Evolutionary conservation across 768 basidiomycete species (phyloP).

Genomic region (Trametes elegans): DNA sequence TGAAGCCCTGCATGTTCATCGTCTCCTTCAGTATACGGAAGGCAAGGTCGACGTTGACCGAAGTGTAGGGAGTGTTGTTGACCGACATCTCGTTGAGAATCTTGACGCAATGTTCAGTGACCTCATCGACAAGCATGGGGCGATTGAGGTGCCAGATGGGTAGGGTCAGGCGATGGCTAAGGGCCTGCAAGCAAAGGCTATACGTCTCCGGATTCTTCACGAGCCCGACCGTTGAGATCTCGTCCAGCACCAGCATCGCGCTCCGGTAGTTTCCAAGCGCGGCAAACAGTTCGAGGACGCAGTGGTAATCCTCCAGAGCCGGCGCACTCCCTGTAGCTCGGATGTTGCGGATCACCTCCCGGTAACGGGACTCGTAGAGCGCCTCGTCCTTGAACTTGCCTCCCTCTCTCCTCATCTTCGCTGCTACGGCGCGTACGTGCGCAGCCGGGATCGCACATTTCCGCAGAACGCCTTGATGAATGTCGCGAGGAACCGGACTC

Average conservation of each 20-base stretch:
- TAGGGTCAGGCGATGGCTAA: slow-evolving; percentile 64
- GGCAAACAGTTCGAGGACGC: slow-evolving; percentile 72
- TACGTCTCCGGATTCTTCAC: slow-evolving; percentile 56
- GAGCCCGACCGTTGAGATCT: slow-evolving; percentile 46
- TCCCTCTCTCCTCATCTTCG: slow-evolving; percentile 40
- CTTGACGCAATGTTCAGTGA: slow-evolving; percentile 45
- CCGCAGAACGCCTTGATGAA: slow-evolving; percentile 70
- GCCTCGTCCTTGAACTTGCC: slow-evolving; percentile 35
- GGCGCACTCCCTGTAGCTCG: slow-evolving; percentile 47
- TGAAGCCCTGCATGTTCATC: slow-evolving; percentile 53
- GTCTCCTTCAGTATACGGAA: slow-evolving; percentile 70
- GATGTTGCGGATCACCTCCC: slow-evolving; percentile 68
- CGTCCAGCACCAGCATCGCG: slow-evolving; percentile 57
- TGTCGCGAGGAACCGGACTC: slow-evolving; percentile 53
- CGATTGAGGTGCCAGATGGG: slow-evolving; percentile 45
- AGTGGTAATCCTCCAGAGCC: slow-evolving; percentile 67
- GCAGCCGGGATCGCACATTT: slow-evolving; percentile 53
- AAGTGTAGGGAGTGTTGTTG: slow-evolving; percentile 46
- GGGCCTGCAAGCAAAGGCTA: slow-evolving; percentile 62
- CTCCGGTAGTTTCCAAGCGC: slow-evolving; percentile 69
- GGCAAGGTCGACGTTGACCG: slow-evolving; percentile 63
- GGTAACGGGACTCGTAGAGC: slow-evolving; percentile 64
- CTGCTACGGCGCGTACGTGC: slow-evolving; percentile 44
- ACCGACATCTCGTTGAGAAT: slow-evolving; percentile 59
- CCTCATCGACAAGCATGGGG: slow-evolving; percentile 37